These are phyloP conservation scores for Fraxinus platypoda DNA, from an alignment of 305 asterid species.

Conservation along the genomic window DNA sequence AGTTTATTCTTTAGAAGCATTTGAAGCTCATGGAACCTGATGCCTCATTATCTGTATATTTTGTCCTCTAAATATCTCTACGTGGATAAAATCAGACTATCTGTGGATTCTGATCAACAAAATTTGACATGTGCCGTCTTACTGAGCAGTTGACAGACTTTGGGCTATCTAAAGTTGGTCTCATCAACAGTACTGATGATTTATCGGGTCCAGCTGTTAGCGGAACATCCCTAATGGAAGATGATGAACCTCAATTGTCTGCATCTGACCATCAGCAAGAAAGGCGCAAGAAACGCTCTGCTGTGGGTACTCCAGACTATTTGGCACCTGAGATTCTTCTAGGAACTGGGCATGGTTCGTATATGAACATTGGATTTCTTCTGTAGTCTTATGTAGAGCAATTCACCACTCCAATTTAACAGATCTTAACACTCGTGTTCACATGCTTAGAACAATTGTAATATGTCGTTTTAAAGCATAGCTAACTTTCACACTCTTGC, in stretches of 20 bases:
- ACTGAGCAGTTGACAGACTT: conserved; percentile 90
- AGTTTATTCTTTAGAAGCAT: conserved; percentile 6
- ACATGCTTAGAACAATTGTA: neutral
- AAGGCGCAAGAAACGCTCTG: conserved; percentile 90
- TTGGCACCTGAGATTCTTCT: conserved; percentile 99
- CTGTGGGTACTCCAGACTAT: conserved; percentile 99
- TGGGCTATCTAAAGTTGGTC: conserved; percentile 99
- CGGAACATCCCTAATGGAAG: conserved; percentile 90
- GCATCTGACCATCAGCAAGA: conserved; percentile 72
- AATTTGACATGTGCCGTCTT: conserved; percentile 24
- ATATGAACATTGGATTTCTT: conserved; percentile 17
- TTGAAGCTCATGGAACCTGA: conserved; percentile 17
- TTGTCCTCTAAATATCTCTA: conserved; percentile 7
- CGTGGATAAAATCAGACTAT: conserved; percentile 14
- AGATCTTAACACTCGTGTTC: neutral
- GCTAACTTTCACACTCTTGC: neutral
- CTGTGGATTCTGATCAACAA: conserved; percentile 24
- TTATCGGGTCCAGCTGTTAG: conserved; percentile 95
- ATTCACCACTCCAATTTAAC: conserved; percentile 2
- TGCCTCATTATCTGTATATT: conserved; percentile 11
- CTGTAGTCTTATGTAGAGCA: conserved; percentile 12
- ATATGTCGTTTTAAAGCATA: neutral
- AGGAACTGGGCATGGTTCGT: conserved; percentile 99
- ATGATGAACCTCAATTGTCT: conserved; percentile 74
- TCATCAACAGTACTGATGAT: conserved; percentile 96